Conservation (phyloP, 176 grass and related monocot species). For the Thinopyrum elongatum region DNA sequence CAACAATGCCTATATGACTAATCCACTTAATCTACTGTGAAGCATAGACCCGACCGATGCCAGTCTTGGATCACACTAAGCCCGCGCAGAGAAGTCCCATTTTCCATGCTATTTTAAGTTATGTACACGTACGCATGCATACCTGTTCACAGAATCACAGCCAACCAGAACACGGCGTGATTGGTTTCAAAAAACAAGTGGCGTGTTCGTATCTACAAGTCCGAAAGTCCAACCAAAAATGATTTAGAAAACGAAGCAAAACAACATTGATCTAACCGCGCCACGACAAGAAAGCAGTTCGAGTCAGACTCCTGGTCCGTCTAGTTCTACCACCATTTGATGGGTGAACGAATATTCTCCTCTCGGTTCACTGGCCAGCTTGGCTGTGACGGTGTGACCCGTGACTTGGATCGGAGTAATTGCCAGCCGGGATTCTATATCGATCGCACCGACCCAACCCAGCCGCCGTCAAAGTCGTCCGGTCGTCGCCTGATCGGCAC, state of each 20-base stretch:
- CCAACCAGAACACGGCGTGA: conserved; percentile 18
- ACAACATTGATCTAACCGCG: neutral
- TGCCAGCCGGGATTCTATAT: neutral
- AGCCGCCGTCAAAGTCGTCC: conserved; percentile 44
- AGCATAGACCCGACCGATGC: neutral
- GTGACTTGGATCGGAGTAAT: neutral
- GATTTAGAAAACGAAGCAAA: neutral
- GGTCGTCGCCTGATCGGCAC: conserved; percentile 28
- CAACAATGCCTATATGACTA: neutral
- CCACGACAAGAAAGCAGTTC: conserved; percentile 19
- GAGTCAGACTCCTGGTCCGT: neutral
- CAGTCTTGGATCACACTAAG: neutral
- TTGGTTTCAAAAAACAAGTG: neutral
- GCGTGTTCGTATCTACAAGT: conserved; percentile 13
- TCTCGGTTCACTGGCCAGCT: neutral
- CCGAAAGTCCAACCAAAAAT: conserved; percentile 21
- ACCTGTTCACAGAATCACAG: neutral
- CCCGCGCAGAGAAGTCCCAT: neutral
- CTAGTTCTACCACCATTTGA: neutral
- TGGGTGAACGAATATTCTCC: neutral
- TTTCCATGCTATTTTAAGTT: neutral
- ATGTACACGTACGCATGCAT: neutral
- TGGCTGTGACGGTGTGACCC: conserved; percentile 7
- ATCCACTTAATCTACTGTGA: neutral
- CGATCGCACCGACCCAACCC: neutral